Conservation (phyloP, 225 moss, liverwort and hornwort genomes). For the Pseudisothecium myosuroides region DNA sequence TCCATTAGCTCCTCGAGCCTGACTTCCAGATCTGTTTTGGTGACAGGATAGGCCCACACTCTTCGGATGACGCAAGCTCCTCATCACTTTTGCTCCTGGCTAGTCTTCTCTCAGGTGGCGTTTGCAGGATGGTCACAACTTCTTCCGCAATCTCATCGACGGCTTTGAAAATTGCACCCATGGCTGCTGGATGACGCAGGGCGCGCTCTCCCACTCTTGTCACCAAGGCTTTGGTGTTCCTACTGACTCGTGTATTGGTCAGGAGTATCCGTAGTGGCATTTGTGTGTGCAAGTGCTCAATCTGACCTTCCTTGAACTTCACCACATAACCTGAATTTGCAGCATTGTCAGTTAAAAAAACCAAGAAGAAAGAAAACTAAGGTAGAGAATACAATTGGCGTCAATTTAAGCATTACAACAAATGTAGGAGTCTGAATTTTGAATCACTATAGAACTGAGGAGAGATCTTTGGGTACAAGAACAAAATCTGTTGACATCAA, state of each 20-base stretch:
- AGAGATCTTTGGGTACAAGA: not conserved
- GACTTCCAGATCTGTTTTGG: constrained; percentile 23
- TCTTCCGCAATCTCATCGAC: constrained; percentile 80
- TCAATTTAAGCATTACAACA: not conserved
- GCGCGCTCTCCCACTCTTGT: constrained; percentile 71
- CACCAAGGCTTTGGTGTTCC: constrained; percentile 73
- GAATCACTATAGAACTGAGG: not conserved
- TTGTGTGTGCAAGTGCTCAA: constrained; percentile 46
- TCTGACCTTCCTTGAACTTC: constrained; percentile 59
- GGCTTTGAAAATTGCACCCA: constrained; percentile 78
- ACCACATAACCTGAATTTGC: constrained; percentile 70
- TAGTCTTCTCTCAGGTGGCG: not conserved
- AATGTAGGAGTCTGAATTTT: not conserved
- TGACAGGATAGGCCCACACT: constrained; percentile 9
- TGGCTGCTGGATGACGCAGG: constrained; percentile 67
- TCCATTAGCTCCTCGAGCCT: constrained; percentile 76
- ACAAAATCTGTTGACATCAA: not conserved
- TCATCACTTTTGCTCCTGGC: not conserved
- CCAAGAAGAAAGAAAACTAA: not conserved
- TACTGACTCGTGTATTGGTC: constrained; percentile 72
- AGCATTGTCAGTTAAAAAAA: not conserved
- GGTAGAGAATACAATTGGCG: not conserved
- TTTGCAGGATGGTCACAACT: constrained; percentile 58
- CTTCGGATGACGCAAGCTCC: not conserved
- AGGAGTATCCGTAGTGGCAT: constrained; percentile 79